Base-by-base conservation (phyloP, 129 eudicot genomes). In the Apium graveolens region DNA sequence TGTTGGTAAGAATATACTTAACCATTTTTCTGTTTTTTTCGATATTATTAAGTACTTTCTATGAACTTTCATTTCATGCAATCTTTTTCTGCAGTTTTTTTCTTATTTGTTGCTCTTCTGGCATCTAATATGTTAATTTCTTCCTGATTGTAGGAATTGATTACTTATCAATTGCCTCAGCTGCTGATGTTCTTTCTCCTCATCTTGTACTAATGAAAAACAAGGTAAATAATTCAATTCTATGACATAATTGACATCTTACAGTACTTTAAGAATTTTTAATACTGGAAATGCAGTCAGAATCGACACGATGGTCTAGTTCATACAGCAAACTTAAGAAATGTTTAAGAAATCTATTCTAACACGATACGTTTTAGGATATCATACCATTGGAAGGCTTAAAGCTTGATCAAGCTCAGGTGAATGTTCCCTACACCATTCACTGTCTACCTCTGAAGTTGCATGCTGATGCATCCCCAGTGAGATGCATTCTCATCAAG, bases 1-100 rank as follows among this genome's bases (percentile, higher is more conserved):
- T 86, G 86, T 90, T 62, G 95, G 90, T 90, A 87, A 83, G 75
- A 27, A 1, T 5, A 7, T 2, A n/a, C 26, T 32, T 44, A 11
- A 44, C 48, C 48, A 0, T n/a, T 6, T 37, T 7, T 7, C 11
- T 8, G 17, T 70, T 18, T 21, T 21, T 38, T 35, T 11, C 6
- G 48, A 35, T 20, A 5, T 3, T 11, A 5, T 32, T n/a, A 13
- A 7, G 32, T 6, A 24, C 5, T 7, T 20, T 60, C 18, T 24
- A 12, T 44, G 11, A 44, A 12, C 13, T 44, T 11, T 0, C 48
- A 38, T 38, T 38, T 38, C 41, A 38, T 3, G 41, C 3, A 3
- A 46, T 46, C 53, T 24, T 37, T 37, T 20, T 20, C 0, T 70
- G 6, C 74, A 37, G 46, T 70, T 35, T 32, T 37, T 17, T 24